Conservation (phyloP, 306 rosid genomes). For the Sechiopsis laciniata region DNA sequence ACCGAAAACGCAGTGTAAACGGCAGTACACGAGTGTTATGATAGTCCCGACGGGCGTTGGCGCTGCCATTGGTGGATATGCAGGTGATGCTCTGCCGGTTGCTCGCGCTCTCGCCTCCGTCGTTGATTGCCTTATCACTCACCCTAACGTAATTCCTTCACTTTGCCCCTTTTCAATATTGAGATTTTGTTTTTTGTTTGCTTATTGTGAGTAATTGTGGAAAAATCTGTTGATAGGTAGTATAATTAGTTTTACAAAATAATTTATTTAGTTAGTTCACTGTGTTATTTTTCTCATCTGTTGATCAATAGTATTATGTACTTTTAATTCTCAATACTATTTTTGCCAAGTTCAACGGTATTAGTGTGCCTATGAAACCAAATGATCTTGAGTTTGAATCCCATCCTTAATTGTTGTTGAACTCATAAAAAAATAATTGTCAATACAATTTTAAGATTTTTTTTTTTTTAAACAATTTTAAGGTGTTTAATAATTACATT, state of each 20-base stretch:
- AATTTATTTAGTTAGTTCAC: background rate
- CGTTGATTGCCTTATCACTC: conserved; percentile 80
- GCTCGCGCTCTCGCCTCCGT: conserved; percentile 72
- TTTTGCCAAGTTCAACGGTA: too few relatives aligned
- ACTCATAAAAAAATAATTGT: too few relatives aligned
- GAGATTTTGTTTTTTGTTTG: too few relatives aligned
- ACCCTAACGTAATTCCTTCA: conserved; percentile 54
- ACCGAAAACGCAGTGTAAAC: conserved; percentile 40
- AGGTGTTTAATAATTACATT: background rate
- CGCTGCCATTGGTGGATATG: conserved; percentile 84
- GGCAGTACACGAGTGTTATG: conserved; percentile 79
- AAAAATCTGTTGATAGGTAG: too few relatives aligned
- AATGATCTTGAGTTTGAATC: too few relatives aligned
- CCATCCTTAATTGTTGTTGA: too few relatives aligned
- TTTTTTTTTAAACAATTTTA: too few relatives aligned
- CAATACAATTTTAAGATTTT: background rate
- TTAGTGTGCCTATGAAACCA: too few relatives aligned
- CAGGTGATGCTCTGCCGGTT: conserved; percentile 81
- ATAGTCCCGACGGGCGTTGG: conserved; percentile 76
- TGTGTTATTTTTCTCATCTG: background rate
- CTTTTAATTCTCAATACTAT: too few relatives aligned
- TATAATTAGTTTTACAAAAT: background rate
- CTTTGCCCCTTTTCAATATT: background rate
- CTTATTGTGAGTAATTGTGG: too few relatives aligned
- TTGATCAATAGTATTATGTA: background rate